A percentile compares a stretch with the other conserved stretches of the same genome.
Conservation (phyloP, 176 grass and related monocot species). For the Ensete glaucum region DNA sequence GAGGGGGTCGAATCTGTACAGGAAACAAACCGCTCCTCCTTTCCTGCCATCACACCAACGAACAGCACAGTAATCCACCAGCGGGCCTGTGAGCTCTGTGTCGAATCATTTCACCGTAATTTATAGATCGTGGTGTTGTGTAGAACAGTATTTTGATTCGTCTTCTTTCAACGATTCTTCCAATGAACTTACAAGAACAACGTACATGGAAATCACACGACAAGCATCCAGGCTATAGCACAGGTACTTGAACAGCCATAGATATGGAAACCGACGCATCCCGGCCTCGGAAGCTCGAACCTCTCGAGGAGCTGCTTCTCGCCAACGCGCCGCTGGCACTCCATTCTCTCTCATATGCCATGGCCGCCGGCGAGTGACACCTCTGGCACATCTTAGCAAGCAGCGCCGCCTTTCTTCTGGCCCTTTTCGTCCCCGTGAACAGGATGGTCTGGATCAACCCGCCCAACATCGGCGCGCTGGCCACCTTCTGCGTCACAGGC, state of each 20-base stretch:
- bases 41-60: too few species aligned
- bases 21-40: too few species aligned
- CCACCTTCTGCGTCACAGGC: slow-evolving; percentile 42
- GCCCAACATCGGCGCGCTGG: slow-evolving; percentile 43
- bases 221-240: neutral
- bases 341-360: slow-evolving; percentile 37
- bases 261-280: slow-evolving; percentile 15
- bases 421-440: slow-evolving; percentile 69
- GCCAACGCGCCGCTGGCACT: slow-evolving; percentile 29
- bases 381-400: slow-evolving; percentile 75
- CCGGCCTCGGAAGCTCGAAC: slow-evolving; percentile 11
- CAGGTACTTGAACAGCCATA: slow-evolving; percentile 3
- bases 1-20: too few species aligned
- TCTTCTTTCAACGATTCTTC: slow-evolving; percentile 7
- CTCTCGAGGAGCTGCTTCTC: slow-evolving; percentile 22
- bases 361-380: slow-evolving; percentile 32
- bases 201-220: neutral
- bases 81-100: too few species aligned
- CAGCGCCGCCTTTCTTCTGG: slow-evolving; percentile 71
- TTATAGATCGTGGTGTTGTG: neutral
- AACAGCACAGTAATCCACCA: too few species aligned
- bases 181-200: neutral
- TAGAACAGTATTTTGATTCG: neutral
- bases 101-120: neutral
- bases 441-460: slow-evolving; percentile 57